These are phyloP conservation scores for Penicillium fimorum DNA, from an alignment of 495 filamentous ascomycete species.

Conservation along the genomic window DNA sequence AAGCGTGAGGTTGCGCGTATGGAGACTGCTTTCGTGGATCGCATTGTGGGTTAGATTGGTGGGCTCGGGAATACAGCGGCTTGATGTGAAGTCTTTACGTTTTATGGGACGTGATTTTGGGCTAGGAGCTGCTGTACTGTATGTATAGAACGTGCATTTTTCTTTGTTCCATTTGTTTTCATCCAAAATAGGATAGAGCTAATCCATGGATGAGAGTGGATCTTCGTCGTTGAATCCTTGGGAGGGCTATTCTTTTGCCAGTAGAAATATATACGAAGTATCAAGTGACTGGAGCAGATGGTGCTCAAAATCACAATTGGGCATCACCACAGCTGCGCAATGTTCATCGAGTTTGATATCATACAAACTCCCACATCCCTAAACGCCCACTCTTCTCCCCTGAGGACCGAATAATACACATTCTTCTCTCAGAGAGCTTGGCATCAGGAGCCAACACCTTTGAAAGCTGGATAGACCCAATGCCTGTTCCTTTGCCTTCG, in stretches of 20 bases:
- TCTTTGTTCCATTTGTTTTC: conserved; percentile 22
- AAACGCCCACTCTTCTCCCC: conserved; percentile 76
- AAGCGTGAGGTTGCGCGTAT: conserved; percentile 80
- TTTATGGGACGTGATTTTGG: conserved; percentile 14
- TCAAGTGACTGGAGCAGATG: background rate
- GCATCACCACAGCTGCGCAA: conserved; percentile 1
- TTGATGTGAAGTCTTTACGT: conserved; percentile 15
- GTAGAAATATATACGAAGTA: background rate
- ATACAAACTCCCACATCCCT: conserved; percentile 75
- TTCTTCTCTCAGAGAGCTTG: conserved; percentile 37
- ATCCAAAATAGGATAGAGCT: conserved; percentile 19
- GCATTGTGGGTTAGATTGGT: conserved; percentile 59
- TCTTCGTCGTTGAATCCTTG: background rate
- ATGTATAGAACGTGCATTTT: conserved; percentile 32
- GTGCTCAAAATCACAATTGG: background rate
- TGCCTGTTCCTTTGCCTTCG: conserved; percentile 70
- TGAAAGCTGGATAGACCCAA: conserved; percentile 66
- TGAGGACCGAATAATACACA: conserved; percentile 79
- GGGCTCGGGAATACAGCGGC: conserved; percentile 9
- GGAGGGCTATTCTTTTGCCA: background rate
- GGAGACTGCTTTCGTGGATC: conserved; percentile 84
- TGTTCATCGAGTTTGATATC: conserved; percentile 22
- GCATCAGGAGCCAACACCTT: conserved; percentile 45
- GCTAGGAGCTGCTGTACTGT: conserved; percentile 28
- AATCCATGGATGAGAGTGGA: conserved; percentile 16